Conservation (phyloP, 768 basidiomycete genomes). For the Lentinula edodes region DNA sequence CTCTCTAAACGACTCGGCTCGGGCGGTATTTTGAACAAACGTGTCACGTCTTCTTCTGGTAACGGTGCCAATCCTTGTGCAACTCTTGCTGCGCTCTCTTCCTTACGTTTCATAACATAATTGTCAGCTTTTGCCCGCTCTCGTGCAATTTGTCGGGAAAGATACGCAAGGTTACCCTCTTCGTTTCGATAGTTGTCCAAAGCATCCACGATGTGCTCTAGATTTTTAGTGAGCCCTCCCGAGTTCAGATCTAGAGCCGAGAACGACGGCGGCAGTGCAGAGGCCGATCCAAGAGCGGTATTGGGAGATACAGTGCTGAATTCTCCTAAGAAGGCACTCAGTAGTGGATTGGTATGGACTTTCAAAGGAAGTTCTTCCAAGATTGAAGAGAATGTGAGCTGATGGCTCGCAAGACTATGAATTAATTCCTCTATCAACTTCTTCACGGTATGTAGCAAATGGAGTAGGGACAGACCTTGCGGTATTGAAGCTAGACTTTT, state of each 20-base stretch:
- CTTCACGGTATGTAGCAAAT: background rate
- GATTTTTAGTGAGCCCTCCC: slow-evolving; percentile 62
- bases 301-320: slow-evolving; percentile 40
- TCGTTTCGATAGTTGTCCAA: slow-evolving; percentile 85
- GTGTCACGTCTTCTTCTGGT: slow-evolving; percentile 80
- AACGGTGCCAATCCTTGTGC: slow-evolving; percentile 82
- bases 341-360: slow-evolving; percentile 75
- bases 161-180: slow-evolving; percentile 88
- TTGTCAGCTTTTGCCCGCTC: slow-evolving; percentile 78
- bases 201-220: slow-evolving; percentile 82
- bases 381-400: slow-evolving; percentile 80
- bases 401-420: slow-evolving; percentile 68
- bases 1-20: slow-evolving; percentile 89
- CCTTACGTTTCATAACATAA: slow-evolving; percentile 78
- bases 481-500: slow-evolving; percentile 78
- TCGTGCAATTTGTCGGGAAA: slow-evolving; percentile 81
- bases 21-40: slow-evolving; percentile 82
- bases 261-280: slow-evolving; percentile 56
- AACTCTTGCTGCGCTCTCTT: slow-evolving; percentile 76
- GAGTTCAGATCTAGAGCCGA: slow-evolving; percentile 67
- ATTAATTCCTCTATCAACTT: background rate
- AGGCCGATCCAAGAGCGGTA: slow-evolving; percentile 31
- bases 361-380: slow-evolving; percentile 82
- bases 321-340: slow-evolving; percentile 72
- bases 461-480: slow-evolving; percentile 51